Base-by-base conservation (phyloP, 257 asterid species). In the Solanum commersonii region DNA sequence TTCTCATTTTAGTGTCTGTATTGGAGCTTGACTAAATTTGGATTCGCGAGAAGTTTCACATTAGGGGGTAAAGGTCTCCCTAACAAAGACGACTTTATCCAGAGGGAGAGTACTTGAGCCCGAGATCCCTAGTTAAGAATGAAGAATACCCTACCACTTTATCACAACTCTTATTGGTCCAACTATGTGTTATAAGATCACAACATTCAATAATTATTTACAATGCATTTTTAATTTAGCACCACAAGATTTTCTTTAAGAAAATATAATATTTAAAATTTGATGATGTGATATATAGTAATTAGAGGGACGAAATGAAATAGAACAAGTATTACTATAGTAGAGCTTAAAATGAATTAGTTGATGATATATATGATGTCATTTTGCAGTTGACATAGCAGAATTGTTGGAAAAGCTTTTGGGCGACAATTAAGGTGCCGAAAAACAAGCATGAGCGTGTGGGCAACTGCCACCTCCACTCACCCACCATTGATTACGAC, bases 361-460 rank as follows among this genome's bases (percentile, higher is more conserved):
- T 68, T 70, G 27, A 63, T 44, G 78, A 85, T 86, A 73, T 77
- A 42, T 25, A 89, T 90, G 90, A 91, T 84, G 77, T 91, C 85
- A 79, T 87, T 92, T 78, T 89, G 87, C 83, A 81, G 88, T 94
- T 88, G 9, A 35, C 16, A 35, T 10, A 63, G 92, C 91, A 85
- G 95, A 94, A 95, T 94, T 95, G 95, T 90, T 78, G 96, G 92
- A 87, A 91, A 95, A 95, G 98, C 87, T 91, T 91, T 85, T 87
- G 40, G 87, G 91, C 87, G 92, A 84, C 84, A 87, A 87, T 89
- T 91, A 92, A 89, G 93, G 92, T 91, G 93, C 94, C 93, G 89
- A 90, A 91, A 89, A 92, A 56, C 72, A 73, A 12, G 46, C 84
- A 42, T 87, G 63, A 85, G 87, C 89, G 93, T 91, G 92, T 86